phyloP scores from a whole-genome alignment of 805 yeast genomes.

The Candida caryicola region DNA sequence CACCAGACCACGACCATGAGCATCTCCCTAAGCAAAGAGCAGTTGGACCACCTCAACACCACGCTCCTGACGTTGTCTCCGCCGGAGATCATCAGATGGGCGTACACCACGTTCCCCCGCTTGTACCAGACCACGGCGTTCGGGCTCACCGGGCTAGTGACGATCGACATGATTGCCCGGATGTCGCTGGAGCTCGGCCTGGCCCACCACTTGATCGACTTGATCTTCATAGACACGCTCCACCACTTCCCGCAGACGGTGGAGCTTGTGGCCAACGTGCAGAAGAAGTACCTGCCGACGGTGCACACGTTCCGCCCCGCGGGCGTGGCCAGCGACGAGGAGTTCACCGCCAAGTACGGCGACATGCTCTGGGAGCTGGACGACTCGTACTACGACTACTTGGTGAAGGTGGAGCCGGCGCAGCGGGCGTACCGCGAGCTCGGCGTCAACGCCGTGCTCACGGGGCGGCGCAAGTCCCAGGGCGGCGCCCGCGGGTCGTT shows the following conservation, averaged over 20 bases:
- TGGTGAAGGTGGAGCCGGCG: slow-evolving; percentile 91
- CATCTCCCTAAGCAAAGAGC: slow-evolving; percentile 44
- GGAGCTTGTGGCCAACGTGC: slow-evolving; percentile 61
- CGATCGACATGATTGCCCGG: slow-evolving; percentile 75
- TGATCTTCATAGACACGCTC: slow-evolving; percentile 85
- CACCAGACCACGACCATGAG: not conserved
- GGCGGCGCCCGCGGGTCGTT: slow-evolving; percentile 78
- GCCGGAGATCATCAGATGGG: slow-evolving; percentile 77
- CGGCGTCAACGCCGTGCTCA: slow-evolving; percentile 77
- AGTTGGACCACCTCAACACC: slow-evolving; percentile 65
- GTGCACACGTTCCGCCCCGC: slow-evolving; percentile 69
- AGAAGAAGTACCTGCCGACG: slow-evolving; percentile 50
- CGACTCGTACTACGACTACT: slow-evolving; percentile 76
- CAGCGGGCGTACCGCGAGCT: slow-evolving; percentile 77
- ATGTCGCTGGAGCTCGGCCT: slow-evolving; percentile 18
- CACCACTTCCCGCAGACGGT: slow-evolving; percentile 95
- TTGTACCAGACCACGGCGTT: slow-evolving; percentile 92
- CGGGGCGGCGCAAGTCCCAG: slow-evolving; percentile 88
- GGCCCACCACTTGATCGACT: slow-evolving; percentile 50
- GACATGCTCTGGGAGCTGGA: slow-evolving; percentile 79
- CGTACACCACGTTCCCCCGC: slow-evolving; percentile 76
- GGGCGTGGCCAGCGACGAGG: slow-evolving; percentile 52
- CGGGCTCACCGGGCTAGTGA: slow-evolving; percentile 89
- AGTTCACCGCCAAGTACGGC: slow-evolving; percentile 69
- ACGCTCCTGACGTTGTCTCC: slow-evolving; percentile 57